phyloP scores from a whole-genome alignment of 1,139 yeast species.

The Yamadazyma spencermartinsiae region DNA sequence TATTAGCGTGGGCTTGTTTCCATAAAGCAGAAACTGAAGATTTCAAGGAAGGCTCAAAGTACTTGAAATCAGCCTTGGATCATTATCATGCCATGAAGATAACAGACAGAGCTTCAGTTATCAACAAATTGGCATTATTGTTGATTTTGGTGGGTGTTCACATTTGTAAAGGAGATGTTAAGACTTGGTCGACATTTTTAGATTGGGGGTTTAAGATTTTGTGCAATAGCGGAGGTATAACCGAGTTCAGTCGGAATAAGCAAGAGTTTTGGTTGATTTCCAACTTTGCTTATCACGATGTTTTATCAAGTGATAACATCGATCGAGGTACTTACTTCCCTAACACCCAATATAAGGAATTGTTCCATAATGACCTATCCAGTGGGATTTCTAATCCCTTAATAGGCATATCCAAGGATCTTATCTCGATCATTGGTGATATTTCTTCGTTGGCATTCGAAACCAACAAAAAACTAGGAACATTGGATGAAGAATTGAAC shows the following conservation, averaged over 20 bases:
- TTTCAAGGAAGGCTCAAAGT: slow-evolving; percentile 44
- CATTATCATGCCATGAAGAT: slow-evolving; percentile 32
- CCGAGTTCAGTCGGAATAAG: slow-evolving; percentile 51
- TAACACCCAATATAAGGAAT: slow-evolving; percentile 53
- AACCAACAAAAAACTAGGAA: slow-evolving; percentile 33
- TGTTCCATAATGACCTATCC: slow-evolving; percentile 43
- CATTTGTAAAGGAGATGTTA: slow-evolving; percentile 74
- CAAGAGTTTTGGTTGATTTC: slow-evolving; percentile 73
- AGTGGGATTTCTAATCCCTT: slow-evolving; percentile 60
- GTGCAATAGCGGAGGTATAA: slow-evolving; percentile 58
- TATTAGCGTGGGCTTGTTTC: slow-evolving; percentile 79
- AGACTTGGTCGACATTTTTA: slow-evolving; percentile 64
- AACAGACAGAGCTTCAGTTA: slow-evolving; percentile 19
- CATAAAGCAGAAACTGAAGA: slow-evolving; percentile 50
- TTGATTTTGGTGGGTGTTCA: slow-evolving; percentile 71
- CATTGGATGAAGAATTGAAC: slow-evolving; percentile 13
- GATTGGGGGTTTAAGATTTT: slow-evolving; percentile 63
- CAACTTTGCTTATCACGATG: slow-evolving; percentile 82
- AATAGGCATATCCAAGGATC: slow-evolving; percentile 69
- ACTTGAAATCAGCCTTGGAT: slow-evolving; percentile 46
- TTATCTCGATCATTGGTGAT: slow-evolving; percentile 67
- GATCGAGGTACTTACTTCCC: slow-evolving; percentile 61
- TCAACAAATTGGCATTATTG: slow-evolving; percentile 61
- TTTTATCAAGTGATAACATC: slow-evolving; percentile 60
- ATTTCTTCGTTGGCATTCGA: slow-evolving; percentile 62